These are phyloP conservation scores for Xylaria sp. DNA, from an alignment of 2,329 filamentous ascomycete species.

Conservation along the genomic window DNA sequence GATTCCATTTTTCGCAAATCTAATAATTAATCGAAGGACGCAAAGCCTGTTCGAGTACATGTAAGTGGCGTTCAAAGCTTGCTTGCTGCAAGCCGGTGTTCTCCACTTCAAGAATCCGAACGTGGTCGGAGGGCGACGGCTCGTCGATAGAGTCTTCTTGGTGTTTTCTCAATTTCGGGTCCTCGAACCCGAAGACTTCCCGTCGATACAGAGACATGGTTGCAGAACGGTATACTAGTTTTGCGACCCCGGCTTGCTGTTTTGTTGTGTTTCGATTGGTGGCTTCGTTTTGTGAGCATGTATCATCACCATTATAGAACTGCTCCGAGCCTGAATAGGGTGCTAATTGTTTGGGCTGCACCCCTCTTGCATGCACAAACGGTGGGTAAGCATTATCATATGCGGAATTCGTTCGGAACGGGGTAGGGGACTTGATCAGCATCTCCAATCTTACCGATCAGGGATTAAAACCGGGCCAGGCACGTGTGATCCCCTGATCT, in stretches of 20 bases:
- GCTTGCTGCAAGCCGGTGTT: too few relatives aligned
- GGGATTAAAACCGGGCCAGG: conserved; percentile 13
- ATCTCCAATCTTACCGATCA: conserved; percentile 14
- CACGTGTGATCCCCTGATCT: conserved; percentile 3
- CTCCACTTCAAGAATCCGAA: too few relatives aligned
- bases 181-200: neutral
- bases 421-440: conserved; percentile 4
- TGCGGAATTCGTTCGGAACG: conserved; percentile 7
- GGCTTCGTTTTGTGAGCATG: neutral
- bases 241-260: neutral
- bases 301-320: neutral
- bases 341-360: neutral
- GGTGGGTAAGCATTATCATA: conserved; percentile 10
- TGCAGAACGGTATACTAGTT: neutral
- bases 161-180: neutral
- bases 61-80: too few relatives aligned
- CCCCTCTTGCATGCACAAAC: conserved; percentile 2
- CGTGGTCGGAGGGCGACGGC: too few relatives aligned
- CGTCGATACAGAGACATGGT: neutral
- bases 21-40: too few relatives aligned
- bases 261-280: neutral
- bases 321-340: neutral
- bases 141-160: too few relatives aligned
- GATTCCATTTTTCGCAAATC: too few relatives aligned
- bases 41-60: too few relatives aligned